Evolutionary conservation across 345 rosid genomes (phyloP).

Genomic region (Capsella bursapastoris): DNA sequence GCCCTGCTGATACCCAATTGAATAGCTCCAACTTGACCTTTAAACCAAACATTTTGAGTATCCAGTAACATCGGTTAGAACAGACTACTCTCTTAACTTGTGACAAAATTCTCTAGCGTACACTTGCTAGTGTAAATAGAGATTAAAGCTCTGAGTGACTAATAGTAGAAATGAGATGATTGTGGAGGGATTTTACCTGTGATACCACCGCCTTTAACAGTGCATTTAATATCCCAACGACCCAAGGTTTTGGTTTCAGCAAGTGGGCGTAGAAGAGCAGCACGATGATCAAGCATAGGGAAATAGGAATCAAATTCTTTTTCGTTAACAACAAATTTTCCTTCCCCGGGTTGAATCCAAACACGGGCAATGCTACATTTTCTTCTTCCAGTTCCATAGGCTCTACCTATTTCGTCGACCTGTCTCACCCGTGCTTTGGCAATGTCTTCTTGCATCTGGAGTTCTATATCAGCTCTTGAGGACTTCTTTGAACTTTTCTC

Average conservation of each 20-base stretch:
- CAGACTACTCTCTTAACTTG: not conserved
- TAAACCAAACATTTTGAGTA: constrained; percentile 17
- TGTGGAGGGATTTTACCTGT: constrained; percentile 59
- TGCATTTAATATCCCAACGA: constrained; percentile 82
- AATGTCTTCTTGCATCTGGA: constrained; percentile 84
- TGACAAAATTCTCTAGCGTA: constrained; percentile 7
- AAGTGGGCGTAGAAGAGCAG: constrained; percentile 93
- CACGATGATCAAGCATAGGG: constrained; percentile 95
- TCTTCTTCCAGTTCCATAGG: constrained; percentile 97
- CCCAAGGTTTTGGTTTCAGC: constrained; percentile 97
- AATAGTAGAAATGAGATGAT: not conserved
- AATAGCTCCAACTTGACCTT: constrained; percentile 98
- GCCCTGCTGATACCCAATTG: constrained; percentile 91
- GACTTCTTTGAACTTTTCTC: constrained; percentile 76
- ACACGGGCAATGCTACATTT: constrained; percentile 93
- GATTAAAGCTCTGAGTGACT: not conserved
- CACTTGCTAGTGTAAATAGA: constrained; percentile 7
- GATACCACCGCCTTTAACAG: constrained; percentile 93
- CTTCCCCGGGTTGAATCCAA: constrained; percentile 91
- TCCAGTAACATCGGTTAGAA: not conserved
- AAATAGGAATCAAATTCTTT: constrained; percentile 86
- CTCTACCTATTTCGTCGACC: constrained; percentile 88
- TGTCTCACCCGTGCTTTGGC: constrained; percentile 85
- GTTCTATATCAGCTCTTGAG: constrained; percentile 77
- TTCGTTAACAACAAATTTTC: constrained; percentile 76